A percentile compares a stretch with the other conserved stretches of the same genome.
These are phyloP conservation scores for Tetrapisispora namnaoensis DNA, from an alignment of 805 yeast species.

Conservation along the genomic window DNA sequence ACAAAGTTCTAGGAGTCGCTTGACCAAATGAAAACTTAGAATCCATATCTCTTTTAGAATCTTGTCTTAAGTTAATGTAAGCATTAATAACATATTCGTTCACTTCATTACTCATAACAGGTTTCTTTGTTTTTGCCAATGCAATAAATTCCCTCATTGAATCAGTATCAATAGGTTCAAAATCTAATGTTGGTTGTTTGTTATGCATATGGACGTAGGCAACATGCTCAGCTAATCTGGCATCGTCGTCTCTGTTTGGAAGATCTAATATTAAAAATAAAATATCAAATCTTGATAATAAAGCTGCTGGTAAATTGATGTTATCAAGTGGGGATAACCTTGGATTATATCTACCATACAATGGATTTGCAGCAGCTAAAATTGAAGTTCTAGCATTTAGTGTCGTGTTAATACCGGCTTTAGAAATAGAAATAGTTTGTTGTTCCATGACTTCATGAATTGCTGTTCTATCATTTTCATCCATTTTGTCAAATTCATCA, in stretches of 20 bases:
- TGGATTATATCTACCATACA: conserved; percentile 90
- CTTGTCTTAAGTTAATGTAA: conserved; percentile 88
- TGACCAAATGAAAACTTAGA: conserved; percentile 76
- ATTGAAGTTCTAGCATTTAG: conserved; percentile 92
- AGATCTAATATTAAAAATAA: conserved; percentile 78
- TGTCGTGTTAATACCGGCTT: conserved; percentile 95
- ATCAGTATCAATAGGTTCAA: conserved; percentile 66
- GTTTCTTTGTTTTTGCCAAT: conserved; percentile 74
- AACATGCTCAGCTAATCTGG: conserved; percentile 83
- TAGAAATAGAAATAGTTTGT: conserved; percentile 93
- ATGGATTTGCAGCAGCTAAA: conserved; percentile 97
- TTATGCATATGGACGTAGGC: conserved; percentile 93
- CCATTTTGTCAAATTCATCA: conserved; percentile 99
- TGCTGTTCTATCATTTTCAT: conserved; percentile 91
- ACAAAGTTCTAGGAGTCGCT: conserved; percentile 88
- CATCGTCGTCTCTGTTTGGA: conserved; percentile 73
- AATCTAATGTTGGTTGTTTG: conserved; percentile 68
- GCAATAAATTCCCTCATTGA: conserved; percentile 83
- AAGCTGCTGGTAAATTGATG: conserved; percentile 92
- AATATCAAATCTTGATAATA: conserved; percentile 88
- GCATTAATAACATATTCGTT: conserved; percentile 79
- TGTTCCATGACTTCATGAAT: conserved; percentile 99
- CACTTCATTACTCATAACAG: conserved; percentile 72
- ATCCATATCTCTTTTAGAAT: conserved; percentile 67
- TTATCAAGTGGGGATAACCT: conserved; percentile 86